These are phyloP conservation scores for Violaceomyces palustris DNA, from an alignment of 1,284 basidiomycete species.

Conservation along the genomic window DNA sequence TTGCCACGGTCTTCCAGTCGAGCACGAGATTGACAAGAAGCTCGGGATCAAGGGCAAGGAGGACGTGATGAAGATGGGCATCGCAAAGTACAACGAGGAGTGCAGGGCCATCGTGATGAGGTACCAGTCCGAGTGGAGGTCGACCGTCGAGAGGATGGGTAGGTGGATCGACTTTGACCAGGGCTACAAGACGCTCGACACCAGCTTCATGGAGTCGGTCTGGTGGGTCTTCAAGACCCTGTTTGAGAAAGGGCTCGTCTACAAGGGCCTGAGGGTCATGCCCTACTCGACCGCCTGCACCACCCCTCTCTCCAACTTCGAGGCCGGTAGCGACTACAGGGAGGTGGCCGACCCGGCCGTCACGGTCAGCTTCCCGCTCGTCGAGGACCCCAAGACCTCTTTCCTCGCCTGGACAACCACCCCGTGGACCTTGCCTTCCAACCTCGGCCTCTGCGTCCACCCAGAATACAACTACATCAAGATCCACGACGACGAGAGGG, in stretches of 20 bases:
- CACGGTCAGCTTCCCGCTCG: constrained; percentile 85
- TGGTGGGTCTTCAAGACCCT: constrained; percentile 99
- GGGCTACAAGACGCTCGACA: constrained; percentile 95
- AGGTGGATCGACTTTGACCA: constrained; percentile 99
- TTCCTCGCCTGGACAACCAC: constrained; percentile 98
- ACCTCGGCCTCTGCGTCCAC: constrained; percentile 90
- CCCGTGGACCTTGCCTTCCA: constrained; percentile 96
- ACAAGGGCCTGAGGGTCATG: constrained; percentile 91
- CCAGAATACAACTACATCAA: constrained; percentile 95
- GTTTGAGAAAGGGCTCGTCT: constrained; percentile 88
- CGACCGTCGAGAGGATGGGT: constrained; percentile 94
- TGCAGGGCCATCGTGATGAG: constrained; percentile 97
- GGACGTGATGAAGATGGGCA: constrained; percentile 92
- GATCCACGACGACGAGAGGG: constrained; percentile 83
- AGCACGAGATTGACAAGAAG: constrained; percentile 99
- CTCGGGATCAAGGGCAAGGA: constrained; percentile 85
- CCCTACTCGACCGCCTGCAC: constrained; percentile 96
- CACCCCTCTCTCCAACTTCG: constrained; percentile 96
- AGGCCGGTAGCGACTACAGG: constrained; percentile 86
- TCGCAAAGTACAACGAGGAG: constrained; percentile 95
- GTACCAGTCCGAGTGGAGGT: constrained; percentile 87
- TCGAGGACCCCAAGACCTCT: constrained; percentile 84
- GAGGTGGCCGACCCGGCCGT: constrained; percentile 94
- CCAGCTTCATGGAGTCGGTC: constrained; percentile 92
- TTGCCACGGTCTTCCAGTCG: constrained; percentile 96